A percentile compares a stretch with the other conserved stretches of the same genome.
These are phyloP conservation scores for Nemania bipapillata DNA, from an alignment of 2,329 filamentous ascomycete genomes.

Conservation along the genomic window DNA sequence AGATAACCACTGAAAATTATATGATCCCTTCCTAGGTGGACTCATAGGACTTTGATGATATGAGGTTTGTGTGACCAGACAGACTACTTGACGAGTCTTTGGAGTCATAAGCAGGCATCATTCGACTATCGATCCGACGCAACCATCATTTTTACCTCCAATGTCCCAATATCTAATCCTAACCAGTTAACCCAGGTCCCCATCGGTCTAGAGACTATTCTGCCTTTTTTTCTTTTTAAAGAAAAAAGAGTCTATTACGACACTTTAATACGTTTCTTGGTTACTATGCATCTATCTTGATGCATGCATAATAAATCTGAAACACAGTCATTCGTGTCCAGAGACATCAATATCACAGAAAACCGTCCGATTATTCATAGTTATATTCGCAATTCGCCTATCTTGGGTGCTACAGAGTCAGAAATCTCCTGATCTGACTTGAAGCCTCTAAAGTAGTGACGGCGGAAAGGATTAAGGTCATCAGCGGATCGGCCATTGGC, in stretches of 20 bases:
- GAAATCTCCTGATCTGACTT: conserved; percentile 50
- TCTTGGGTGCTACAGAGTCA: conserved; percentile 22
- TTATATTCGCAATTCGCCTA: conserved; percentile 18
- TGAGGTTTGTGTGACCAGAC: not conserved
- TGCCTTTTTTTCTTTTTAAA: too few relatives aligned
- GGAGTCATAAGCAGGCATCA: not conserved
- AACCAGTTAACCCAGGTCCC: not conserved
- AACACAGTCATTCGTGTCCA: not conserved
- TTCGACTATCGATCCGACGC: not conserved
- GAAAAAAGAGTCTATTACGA: too few relatives aligned
- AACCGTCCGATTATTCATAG: not conserved
- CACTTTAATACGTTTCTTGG: not conserved
- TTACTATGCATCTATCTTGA: not conserved
- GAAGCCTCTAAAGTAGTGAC: conserved; percentile 68
- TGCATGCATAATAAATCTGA: not conserved
- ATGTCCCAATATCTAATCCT: not conserved
- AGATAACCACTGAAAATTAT: not conserved
- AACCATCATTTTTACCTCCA: not conserved
- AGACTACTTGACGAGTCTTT: not conserved
- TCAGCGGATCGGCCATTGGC: conserved; percentile 63
- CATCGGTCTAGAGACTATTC: too few relatives aligned
- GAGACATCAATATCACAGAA: not conserved
- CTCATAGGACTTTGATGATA: not conserved
- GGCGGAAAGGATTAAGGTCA: conserved; percentile 70
- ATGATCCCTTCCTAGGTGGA: not conserved